A percentile compares a stretch with the other conserved stretches of the same genome.
phyloP scores from a whole-genome alignment of 1,139 yeast genomes.

The Nakaseomyces delphensis region DNA sequence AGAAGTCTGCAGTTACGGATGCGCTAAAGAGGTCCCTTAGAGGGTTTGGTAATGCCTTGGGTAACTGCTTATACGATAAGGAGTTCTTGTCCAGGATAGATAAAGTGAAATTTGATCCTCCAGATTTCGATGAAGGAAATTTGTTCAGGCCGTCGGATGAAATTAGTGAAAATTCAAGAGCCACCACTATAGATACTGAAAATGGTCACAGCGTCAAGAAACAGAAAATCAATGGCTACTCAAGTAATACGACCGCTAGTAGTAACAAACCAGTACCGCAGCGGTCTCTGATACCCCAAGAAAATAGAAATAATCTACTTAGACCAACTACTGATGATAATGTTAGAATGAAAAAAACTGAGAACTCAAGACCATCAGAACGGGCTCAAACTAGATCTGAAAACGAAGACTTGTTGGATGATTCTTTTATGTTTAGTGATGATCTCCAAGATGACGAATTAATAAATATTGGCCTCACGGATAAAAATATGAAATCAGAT shows the following conservation, averaged over 20 bases:
- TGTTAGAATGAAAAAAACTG: conserved; percentile 13
- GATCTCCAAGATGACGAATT: conserved; percentile 37
- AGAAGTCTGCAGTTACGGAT: conserved; percentile 76
- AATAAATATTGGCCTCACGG: conserved; percentile 16
- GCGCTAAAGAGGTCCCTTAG: conserved; percentile 69
- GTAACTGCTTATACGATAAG: conserved; percentile 71
- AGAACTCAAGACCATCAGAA: conserved; percentile 13
- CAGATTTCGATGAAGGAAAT: conserved; percentile 44
- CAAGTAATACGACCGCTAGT: conserved; percentile 10
- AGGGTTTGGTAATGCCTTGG: conserved; percentile 72
- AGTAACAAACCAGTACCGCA: conserved; percentile 15
- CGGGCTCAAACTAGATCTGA: conserved; percentile 12
- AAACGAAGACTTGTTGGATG: conserved; percentile 45
- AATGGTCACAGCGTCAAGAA: neutral
- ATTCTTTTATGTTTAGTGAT: conserved; percentile 60
- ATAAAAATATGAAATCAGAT: neutral
- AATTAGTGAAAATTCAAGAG: conserved; percentile 26
- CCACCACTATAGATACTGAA: conserved; percentile 20
- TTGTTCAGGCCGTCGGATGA: conserved; percentile 36
- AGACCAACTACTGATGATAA: neutral
- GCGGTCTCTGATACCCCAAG: neutral
- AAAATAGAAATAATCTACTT: neutral
- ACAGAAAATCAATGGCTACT: neutral
- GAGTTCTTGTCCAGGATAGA: conserved; percentile 46
- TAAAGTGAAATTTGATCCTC: conserved; percentile 41